A percentile compares a stretch with the other conserved stretches of the same genome.
These are phyloP conservation scores for Casuarina glauca DNA, from an alignment of 306 rosid species.

Conservation along the genomic window DNA sequence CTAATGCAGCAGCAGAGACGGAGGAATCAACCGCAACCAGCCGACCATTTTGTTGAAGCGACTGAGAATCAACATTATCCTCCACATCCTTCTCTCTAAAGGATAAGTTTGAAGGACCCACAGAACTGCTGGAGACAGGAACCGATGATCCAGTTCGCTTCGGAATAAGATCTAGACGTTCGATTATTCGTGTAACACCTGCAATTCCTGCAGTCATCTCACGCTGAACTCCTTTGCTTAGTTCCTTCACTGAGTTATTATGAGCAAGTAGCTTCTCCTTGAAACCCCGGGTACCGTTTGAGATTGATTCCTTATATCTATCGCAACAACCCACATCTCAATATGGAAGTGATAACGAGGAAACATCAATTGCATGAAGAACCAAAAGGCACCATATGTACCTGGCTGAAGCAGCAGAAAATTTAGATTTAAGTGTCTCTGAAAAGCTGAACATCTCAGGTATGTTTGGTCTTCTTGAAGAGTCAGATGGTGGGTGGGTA, in stretches of 20 bases:
- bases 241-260: conserved; percentile 78
- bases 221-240: conserved; percentile 90
- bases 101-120: conserved; percentile 42
- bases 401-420: conserved; percentile 91
- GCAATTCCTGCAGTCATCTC: conserved; percentile 92
- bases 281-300: conserved; percentile 71
- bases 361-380: conserved; percentile 4
- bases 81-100: conserved; percentile 50
- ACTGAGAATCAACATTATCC: conserved; percentile 42
- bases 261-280: conserved; percentile 91
- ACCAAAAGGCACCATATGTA: conserved; percentile 17
- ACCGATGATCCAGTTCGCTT: conserved; percentile 48
- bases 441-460: conserved; percentile 59
- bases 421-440: conserved; percentile 71
- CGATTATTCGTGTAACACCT: conserved; percentile 76
- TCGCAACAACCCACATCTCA: conserved; percentile 20
- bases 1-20: too few species aligned
- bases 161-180: conserved; percentile 82
- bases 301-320: conserved; percentile 87
- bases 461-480: conserved; percentile 44
- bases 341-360: conserved; percentile 6
- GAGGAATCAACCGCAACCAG: conserved; percentile 27
- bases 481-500: conserved; percentile 48
- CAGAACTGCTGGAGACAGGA: conserved; percentile 30
- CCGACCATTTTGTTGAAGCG: conserved; percentile 29